Base-by-base conservation (phyloP, 2,329 filamentous ascomycete species). In the Aspergillus tamarii region DNA sequence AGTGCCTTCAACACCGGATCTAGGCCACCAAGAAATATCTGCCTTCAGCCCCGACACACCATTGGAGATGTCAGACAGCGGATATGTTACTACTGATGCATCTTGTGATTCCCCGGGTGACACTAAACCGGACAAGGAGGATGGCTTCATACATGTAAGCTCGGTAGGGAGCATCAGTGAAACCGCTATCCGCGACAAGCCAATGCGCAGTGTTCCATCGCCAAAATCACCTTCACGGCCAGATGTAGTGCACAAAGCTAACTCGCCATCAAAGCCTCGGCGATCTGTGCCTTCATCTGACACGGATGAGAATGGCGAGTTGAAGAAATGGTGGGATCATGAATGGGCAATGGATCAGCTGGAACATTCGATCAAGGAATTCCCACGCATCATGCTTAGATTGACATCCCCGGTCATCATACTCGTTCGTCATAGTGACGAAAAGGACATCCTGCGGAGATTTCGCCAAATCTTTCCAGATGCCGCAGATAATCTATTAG, bases 21-120 rank as follows among this genome's bases (percentile, higher is more conserved):
- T 74, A 30, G 67, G 69, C 8, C 70, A 74, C 57, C 71, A 74
- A 41, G 77, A 79, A 63, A 69, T 79, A 48, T 79, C 77, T 9
- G 77, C 75, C 2, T 79, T 79, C 57, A 79, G 77, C 41, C 77
- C 77, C 30, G 77, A 79, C 30, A 79, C 77, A 1, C 77, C 77
- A 9, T 63, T 76, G 2, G 74, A 77, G 10, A 72, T 76, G 61
- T 74, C 74, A 5, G 76, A 78, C 34, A 77, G 73, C 64, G 76
- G 75, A 0, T 78, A 77, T 64, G 32, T 16, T 21, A 71, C 65
- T 9, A 76, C 72, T 3, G 72, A 74, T 14, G 66, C 70, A 34
- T 75, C 72, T 1, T 66, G 69, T 10, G 71, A 69, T 53, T 76
- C 73, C 1, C 64, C 73, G 12, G 65, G 70, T 4, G 72, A 69